Base-by-base conservation (phyloP, 805 yeast species). In the Saccharomycopsis sp. region DNA sequence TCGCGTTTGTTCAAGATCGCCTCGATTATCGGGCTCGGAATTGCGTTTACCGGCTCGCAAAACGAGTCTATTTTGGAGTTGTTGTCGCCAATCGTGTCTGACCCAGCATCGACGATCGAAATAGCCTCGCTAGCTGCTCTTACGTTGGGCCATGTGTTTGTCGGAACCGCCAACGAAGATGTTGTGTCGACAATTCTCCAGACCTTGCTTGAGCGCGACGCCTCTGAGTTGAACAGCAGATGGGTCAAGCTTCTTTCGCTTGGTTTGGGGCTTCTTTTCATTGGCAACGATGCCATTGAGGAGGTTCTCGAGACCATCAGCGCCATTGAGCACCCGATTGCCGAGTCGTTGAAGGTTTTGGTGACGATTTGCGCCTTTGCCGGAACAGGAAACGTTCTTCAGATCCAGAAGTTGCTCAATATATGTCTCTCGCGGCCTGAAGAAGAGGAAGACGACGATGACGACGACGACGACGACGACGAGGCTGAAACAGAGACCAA, bases 311-410 rank as follows among this genome's bases (percentile, higher is more conserved):
- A 93, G 70, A 89, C 97, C 0, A 85, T 94, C 62, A 88, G 86
- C 70, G 98, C 98, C 15, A 87, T 94, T 67, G 97, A 91, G 65
- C 97, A 93, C 69, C 97, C 97, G 47, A 86, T 94, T 68, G 85
- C 94, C 25, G 85, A 88, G 65, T 87, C 96, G 52, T 82, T 92
- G 69, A 94, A 89, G 72, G 94, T 91, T 15, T 78, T 94, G 68
- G 91, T 96, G 38, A 90, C 87, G 62, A 87, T 92, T 56, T 89
- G 97, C 75, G 96, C 98, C 2, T 92, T 87, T 74, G 96, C 97
- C 9, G 99, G 98, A 63, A 90, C 98, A 47, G 99, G 99, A 65
- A 94, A 94, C 70, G 99, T 94, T 35, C 80, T 94, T 62, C 94
- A 92, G 75, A 88, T 94, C 62, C 99, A 94, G 76, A 84, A 89